These are phyloP conservation scores for Betula pendula DNA, from an alignment of 306 rosid species.

Conservation along the genomic window DNA sequence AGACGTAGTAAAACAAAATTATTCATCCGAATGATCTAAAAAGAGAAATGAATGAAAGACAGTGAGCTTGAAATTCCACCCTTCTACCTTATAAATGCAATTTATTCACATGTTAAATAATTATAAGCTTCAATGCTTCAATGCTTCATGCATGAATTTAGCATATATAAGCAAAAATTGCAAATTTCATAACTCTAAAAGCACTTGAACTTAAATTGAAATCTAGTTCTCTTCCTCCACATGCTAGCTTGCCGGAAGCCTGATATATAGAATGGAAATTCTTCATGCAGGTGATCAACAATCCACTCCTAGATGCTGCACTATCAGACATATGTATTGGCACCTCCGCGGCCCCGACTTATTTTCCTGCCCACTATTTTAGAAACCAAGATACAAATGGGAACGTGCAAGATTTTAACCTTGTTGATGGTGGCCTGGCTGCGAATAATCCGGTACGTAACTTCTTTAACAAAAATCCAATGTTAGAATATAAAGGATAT, in stretches of 20 bases:
- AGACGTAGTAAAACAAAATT: too few species aligned
- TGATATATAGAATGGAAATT: not conserved
- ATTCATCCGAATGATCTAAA: not conserved
- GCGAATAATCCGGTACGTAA: slow-evolving; percentile 41
- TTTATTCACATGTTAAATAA: not conserved
- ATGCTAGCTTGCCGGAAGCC: not conserved
- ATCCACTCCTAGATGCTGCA: slow-evolving; percentile 19
- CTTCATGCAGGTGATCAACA: not conserved
- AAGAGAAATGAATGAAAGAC: not conserved
- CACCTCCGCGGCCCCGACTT: slow-evolving; percentile 43
- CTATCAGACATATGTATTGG: slow-evolving; percentile 36
- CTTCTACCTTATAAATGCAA: not conserved
- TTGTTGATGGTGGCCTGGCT: slow-evolving; percentile 41
- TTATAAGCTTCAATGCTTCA: not conserved
- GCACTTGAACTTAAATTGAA: not conserved
- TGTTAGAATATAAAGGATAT: not conserved
- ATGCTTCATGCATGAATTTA: not conserved
- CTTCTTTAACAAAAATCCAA: not conserved
- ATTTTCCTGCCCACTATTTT: slow-evolving; percentile 31
- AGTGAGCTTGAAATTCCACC: too few species aligned
- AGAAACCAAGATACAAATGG: slow-evolving; percentile 19
- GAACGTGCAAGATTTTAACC: slow-evolving; percentile 22
- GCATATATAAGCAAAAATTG: not conserved
- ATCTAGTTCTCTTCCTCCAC: not conserved
- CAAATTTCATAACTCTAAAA: not conserved